Percentiles rank a stretch among this genome's conserved stretches.
Conservation (phyloP, 345 rosid species). For the Citrus medica region DNA sequence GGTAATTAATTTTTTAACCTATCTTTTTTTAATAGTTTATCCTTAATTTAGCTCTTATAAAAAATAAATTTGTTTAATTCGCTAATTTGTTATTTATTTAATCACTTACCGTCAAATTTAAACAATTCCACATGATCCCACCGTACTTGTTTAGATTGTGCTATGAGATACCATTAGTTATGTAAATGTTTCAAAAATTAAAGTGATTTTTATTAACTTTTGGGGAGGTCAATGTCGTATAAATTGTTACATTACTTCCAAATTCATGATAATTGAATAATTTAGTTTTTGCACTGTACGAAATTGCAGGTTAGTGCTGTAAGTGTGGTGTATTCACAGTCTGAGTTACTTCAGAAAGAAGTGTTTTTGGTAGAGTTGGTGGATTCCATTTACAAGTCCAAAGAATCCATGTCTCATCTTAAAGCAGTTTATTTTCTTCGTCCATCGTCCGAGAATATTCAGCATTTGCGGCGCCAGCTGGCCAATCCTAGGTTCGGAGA, state of each 20-base stretch:
- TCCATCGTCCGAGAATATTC: conserved; percentile 83
- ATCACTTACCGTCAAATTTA: neutral
- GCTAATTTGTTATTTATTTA: neutral
- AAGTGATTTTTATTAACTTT: neutral
- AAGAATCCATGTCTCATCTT: conserved; percentile 88
- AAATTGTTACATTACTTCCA: neutral
- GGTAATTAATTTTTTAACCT: conserved; percentile 26
- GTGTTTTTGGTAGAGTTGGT: conserved; percentile 90
- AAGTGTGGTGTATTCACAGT: conserved; percentile 89
- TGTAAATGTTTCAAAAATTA: neutral
- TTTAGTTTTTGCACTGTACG: neutral
- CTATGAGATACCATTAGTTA: too few species aligned
- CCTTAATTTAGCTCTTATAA: neutral
- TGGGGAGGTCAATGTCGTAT: neutral
- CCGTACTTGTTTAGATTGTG: neutral
- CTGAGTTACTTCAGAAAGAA: conserved; percentile 94
- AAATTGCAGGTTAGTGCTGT: conserved; percentile 76
- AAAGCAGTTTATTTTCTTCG: conserved; percentile 91
- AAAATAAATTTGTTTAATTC: neutral
- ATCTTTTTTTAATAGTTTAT: neutral
- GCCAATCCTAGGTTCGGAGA: conserved; percentile 88
- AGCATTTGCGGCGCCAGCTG: conserved; percentile 76
- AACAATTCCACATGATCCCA: neutral
- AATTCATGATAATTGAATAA: neutral
- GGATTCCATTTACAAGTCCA: conserved; percentile 77